Evolutionary conservation across 2,329 filamentous ascomycete species (phyloP).

Genomic region (Hortaea sp.): DNA sequence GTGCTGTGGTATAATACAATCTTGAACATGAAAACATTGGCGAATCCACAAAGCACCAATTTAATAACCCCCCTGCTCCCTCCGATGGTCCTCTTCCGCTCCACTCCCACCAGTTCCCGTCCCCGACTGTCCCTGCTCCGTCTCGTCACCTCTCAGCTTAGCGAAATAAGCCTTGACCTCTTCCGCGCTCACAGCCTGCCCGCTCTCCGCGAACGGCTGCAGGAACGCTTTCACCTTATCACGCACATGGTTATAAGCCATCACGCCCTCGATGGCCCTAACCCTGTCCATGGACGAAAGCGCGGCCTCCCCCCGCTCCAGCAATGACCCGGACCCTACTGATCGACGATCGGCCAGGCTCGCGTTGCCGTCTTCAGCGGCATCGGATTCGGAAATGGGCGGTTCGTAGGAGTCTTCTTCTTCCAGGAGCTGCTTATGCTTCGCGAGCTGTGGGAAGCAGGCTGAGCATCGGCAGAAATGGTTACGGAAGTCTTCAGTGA

Average conservation of each 20-base stretch:
- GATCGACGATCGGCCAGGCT: slow-evolving; percentile 29
- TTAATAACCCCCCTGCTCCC: slow-evolving; percentile 29
- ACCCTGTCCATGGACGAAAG: slow-evolving; percentile 88
- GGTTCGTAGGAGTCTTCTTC: slow-evolving; percentile 94
- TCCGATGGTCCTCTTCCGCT: slow-evolving; percentile 11
- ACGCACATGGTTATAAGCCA: slow-evolving; percentile 95
- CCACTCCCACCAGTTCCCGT: slow-evolving; percentile 9
- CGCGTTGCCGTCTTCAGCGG: slow-evolving; percentile 46
- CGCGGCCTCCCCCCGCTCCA: slow-evolving; percentile 86
- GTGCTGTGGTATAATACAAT: too few species aligned
- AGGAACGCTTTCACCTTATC: slow-evolving; percentile 94
- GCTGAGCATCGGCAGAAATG: slow-evolving; percentile 69
- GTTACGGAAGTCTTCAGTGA: slow-evolving; percentile 67
- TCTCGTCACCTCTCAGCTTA: slow-evolving; percentile 78
- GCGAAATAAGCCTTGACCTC: slow-evolving; percentile 97
- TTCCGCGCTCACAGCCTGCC: slow-evolving; percentile 78
- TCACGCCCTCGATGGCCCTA: slow-evolving; percentile 83
- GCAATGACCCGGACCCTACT: slow-evolving; percentile 67
- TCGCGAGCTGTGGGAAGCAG: slow-evolving; percentile 66
- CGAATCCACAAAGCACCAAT: too few species aligned
- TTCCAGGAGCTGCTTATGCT: slow-evolving; percentile 74
- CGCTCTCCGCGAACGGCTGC: slow-evolving; percentile 85
- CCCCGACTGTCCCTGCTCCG: slow-evolving; percentile 29
- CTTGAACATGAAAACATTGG: too few species aligned
- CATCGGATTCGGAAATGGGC: slow-evolving; percentile 56